Evolutionary conservation across 1,284 basidiomycete genomes (phyloP).

Genomic region (Trametes pubescens): DNA sequence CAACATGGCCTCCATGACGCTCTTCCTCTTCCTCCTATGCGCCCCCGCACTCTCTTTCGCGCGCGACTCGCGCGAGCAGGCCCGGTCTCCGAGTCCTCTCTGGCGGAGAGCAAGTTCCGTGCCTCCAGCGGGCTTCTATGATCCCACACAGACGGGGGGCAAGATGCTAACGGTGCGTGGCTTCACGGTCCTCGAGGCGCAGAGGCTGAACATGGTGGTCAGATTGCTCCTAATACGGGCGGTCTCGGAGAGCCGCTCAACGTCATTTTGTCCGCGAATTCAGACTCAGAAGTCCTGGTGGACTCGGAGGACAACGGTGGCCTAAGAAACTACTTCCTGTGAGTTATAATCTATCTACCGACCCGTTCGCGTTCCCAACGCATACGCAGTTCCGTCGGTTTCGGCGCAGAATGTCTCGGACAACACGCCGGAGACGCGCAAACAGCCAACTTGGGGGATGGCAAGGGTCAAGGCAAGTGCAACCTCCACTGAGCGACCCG

Average conservation of each 20-base stretch:
- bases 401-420: conserved; percentile 85
- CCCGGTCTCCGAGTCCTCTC: conserved; percentile 32
- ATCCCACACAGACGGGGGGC: conserved; percentile 52
- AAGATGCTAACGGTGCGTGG: conserved; percentile 56
- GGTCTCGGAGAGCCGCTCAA: conserved; percentile 93
- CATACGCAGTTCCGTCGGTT: conserved; percentile 59
- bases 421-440: conserved; percentile 80
- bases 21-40: conserved; percentile 39
- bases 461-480: conserved; percentile 68
- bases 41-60: conserved; percentile 34
- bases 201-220: conserved; percentile 2
- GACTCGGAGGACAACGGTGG: conserved; percentile 74
- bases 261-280: conserved; percentile 84
- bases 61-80: conserved; percentile 15
- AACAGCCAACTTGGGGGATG: conserved; percentile 86
- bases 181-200: background rate
- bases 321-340: conserved; percentile 82
- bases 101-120: conserved; percentile 37
- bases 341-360: conserved; percentile 34
- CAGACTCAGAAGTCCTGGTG: conserved; percentile 76
- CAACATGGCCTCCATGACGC: conserved; percentile 39
- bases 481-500: background rate
- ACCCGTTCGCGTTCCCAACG: conserved; percentile 7
- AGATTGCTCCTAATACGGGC: conserved; percentile 60
- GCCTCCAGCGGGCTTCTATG: conserved; percentile 54